Conservation (phyloP, 2,329 filamentous ascomycete species). For the Paracamarosporium sp. region DNA sequence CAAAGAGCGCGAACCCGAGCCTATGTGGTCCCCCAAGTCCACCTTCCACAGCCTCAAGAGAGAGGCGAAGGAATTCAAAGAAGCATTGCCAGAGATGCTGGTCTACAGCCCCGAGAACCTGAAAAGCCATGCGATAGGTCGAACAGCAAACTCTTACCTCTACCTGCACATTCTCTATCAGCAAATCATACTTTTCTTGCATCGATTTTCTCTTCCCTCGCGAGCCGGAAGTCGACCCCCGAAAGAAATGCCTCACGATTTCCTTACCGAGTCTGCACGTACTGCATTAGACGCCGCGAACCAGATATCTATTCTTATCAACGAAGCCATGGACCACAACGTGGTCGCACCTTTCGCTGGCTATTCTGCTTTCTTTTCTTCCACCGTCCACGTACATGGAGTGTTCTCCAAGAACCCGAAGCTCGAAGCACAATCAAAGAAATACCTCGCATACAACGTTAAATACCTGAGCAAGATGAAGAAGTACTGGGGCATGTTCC, state of each 20-base stretch:
- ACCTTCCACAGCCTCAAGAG: conserved; percentile 73
- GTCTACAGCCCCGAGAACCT: conserved; percentile 82
- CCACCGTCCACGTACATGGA: conserved; percentile 91
- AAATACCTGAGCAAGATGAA: conserved; percentile 94
- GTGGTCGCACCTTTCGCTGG: conserved; percentile 92
- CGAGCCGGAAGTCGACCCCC: conserved; percentile 69
- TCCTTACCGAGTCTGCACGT: conserved; percentile 76
- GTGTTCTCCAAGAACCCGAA: conserved; percentile 84
- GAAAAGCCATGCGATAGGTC: conserved; percentile 81
- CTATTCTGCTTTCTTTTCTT: conserved; percentile 92
- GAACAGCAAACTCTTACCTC: conserved; percentile 87
- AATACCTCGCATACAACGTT: conserved; percentile 85
- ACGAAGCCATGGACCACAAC: conserved; percentile 78
- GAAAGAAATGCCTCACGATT: conserved; percentile 76
- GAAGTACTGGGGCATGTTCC: conserved; percentile 97
- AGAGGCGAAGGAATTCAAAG: conserved; percentile 73
- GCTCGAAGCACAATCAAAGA: conserved; percentile 79
- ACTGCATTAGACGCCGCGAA: conserved; percentile 85
- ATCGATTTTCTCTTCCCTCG: conserved; percentile 80
- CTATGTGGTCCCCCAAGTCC: conserved; percentile 85
- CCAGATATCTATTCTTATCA: conserved; percentile 82
- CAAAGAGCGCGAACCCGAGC: conserved; percentile 75
- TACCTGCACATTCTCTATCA: conserved; percentile 90
- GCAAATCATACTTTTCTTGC: conserved; percentile 89
- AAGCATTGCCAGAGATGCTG: conserved; percentile 73